Conservation (phyloP, 129 eudicot genomes). For the Saposhnikovia divaricata region DNA sequence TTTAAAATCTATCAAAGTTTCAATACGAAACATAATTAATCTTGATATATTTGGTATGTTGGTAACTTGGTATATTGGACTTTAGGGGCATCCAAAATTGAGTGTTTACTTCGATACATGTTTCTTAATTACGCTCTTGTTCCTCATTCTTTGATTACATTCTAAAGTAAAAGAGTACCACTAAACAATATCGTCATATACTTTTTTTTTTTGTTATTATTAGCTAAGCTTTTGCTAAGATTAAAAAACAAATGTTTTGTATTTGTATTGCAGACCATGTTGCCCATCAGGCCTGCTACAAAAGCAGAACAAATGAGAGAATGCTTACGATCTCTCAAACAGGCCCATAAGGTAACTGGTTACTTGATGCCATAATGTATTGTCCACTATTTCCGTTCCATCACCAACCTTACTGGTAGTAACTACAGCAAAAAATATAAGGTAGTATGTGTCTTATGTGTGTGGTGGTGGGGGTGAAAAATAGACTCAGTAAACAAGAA, state of each 20-base stretch:
- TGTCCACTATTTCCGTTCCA: not conserved
- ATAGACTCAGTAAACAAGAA: not conserved
- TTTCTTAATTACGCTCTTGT: not conserved
- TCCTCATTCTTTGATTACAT: not conserved
- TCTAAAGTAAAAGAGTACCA: not conserved
- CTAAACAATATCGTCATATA: not conserved
- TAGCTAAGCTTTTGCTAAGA: not conserved
- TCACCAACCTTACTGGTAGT: not conserved
- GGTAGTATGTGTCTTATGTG: not conserved
- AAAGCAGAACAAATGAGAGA: slow-evolving; percentile 94
- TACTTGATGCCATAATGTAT: not conserved
- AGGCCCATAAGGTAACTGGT: slow-evolving; percentile 56
- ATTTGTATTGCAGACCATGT: slow-evolving; percentile 41
- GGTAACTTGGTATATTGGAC: not conserved
- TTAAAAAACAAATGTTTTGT: not conserved
- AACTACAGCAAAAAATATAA: not conserved
- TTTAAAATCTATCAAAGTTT: not conserved
- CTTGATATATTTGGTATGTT: not conserved
- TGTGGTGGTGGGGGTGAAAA: not conserved
- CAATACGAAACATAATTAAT: not conserved
- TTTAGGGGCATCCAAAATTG: not conserved
- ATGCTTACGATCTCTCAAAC: slow-evolving; percentile 73
- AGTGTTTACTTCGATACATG: not conserved
- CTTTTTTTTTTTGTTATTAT: not conserved
- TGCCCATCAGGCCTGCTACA: slow-evolving; percentile 87